Percentiles rank a stretch among this genome's conserved stretches.
These are phyloP conservation scores for Heterobasidion annosum DNA, from an alignment of 1,284 basidiomycete species.

Conservation along the genomic window DNA sequence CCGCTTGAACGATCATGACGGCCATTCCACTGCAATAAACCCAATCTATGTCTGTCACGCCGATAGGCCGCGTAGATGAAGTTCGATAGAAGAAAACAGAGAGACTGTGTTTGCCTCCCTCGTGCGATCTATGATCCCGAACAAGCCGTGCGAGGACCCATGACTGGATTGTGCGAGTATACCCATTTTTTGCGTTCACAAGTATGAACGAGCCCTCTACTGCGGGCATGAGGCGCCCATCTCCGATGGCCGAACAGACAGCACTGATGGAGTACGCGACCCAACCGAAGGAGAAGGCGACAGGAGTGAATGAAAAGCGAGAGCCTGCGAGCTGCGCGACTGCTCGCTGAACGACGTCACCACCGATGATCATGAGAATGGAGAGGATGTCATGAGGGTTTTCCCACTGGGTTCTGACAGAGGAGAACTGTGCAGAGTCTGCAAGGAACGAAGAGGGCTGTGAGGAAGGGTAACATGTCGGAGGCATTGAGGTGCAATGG, in stretches of 20 bases:
- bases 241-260: conserved; percentile 19
- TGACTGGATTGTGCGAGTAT: conserved; percentile 17
- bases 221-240: conserved; percentile 19
- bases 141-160: conserved; percentile 23
- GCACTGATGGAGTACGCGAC: conserved; percentile 24
- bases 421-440: conserved; percentile 1
- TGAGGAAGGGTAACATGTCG: not conserved
- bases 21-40: conserved; percentile 14
- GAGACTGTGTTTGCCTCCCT: conserved; percentile 9
- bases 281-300: conserved; percentile 30
- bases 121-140: conserved; percentile 14
- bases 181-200: conserved; percentile 19
- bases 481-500: not conserved
- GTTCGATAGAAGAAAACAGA: conserved; percentile 14
- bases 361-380: conserved; percentile 24
- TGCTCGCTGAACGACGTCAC: conserved; percentile 23
- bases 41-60: conserved; percentile 19
- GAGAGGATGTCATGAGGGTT: conserved; percentile 20
- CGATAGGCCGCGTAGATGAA: conserved; percentile 4
- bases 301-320: conserved; percentile 18
- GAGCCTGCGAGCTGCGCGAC: conserved; percentile 21
- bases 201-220: conserved; percentile 18
- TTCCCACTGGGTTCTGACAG: conserved; percentile 17
- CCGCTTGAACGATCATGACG: conserved; percentile 11
- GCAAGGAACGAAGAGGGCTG: not conserved